A percentile compares a stretch with the other conserved stretches of the same genome.
phyloP scores from a whole-genome alignment of 1,139 yeast genomes.

The Magnusiomyces suaveolens region DNA sequence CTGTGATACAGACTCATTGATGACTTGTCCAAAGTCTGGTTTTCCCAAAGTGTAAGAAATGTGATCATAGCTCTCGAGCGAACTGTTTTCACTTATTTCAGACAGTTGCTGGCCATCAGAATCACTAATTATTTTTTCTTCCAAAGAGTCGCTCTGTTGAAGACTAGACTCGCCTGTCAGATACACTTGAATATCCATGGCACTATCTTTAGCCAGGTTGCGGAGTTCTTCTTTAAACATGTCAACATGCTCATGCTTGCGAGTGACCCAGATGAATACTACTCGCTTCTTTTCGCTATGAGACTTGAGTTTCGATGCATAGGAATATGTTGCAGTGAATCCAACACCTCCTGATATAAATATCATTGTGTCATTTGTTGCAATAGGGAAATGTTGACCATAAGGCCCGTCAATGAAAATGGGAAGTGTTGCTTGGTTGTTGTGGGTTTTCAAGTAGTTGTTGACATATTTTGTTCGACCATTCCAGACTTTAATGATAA shows the following conservation, averaged over 20 bases:
- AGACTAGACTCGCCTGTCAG: not conserved
- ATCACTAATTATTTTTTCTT: too few species aligned
- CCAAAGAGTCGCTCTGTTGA: too few species aligned
- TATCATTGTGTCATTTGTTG: conserved; percentile 41
- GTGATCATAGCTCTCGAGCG: too few species aligned
- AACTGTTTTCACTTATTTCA: too few species aligned
- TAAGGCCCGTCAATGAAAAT: conserved; percentile 52
- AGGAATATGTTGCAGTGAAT: conserved; percentile 41
- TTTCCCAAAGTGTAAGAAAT: conserved; percentile 29
- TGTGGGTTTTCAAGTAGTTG: conserved; percentile 18
- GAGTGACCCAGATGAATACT: conserved; percentile 44
- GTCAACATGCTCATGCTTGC: conserved; percentile 35
- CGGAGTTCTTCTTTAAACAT: conserved; percentile 47
- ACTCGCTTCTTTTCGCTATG: conserved; percentile 26
- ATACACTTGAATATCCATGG: conserved; percentile 35
- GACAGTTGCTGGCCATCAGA: too few species aligned
- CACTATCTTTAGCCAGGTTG: conserved; percentile 24
- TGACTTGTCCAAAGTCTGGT: conserved; percentile 31
- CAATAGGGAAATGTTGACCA: conserved; percentile 41
- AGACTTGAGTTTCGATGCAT: conserved; percentile 18
- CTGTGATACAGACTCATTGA: conserved; percentile 30
- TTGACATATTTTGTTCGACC: conserved; percentile 21
- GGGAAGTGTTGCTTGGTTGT: conserved; percentile 16
- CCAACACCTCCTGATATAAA: conserved; percentile 61
- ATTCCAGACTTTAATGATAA: conserved; percentile 35